Evolutionary conservation across 2,329 filamentous ascomycete genomes (phyloP).

Genomic region (Cyclaneusma minus): DNA sequence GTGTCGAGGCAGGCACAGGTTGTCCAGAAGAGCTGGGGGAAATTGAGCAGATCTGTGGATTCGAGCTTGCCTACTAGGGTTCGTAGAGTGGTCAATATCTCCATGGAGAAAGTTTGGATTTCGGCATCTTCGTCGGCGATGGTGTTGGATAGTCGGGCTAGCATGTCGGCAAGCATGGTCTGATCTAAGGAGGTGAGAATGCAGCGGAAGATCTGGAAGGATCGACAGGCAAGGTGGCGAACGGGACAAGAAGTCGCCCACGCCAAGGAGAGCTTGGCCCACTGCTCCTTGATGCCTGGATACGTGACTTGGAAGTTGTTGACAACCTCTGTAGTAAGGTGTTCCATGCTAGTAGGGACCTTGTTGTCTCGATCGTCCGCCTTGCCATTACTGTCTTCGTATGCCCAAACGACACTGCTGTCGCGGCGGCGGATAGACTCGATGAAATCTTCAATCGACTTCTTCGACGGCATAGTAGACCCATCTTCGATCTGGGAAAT

Average conservation of each 20-base stretch:
- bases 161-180: slow-evolving; percentile 91
- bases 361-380: slow-evolving; percentile 58
- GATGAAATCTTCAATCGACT: slow-evolving; percentile 73
- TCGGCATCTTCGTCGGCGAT: slow-evolving; percentile 90
- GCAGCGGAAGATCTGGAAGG: slow-evolving; percentile 93
- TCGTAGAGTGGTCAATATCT: slow-evolving; percentile 87
- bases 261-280: slow-evolving; percentile 76
- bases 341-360: slow-evolving; percentile 77
- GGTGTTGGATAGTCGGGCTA: slow-evolving; percentile 86
- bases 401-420: slow-evolving; percentile 75
- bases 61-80: slow-evolving; percentile 79
- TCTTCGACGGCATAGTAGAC: slow-evolving; percentile 45
- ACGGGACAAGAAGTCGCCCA: slow-evolving; percentile 98
- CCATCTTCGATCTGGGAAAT: slow-evolving; percentile 60
- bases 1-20: slow-evolving; percentile 93
- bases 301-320: slow-evolving; percentile 74
- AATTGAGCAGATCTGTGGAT: slow-evolving; percentile 64
- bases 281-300: slow-evolving; percentile 76
- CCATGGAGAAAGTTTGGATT: slow-evolving; percentile 94
- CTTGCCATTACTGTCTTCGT: slow-evolving; percentile 80
- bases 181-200: slow-evolving; percentile 84
- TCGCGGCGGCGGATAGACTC: slow-evolving; percentile 78
- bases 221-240: slow-evolving; percentile 84
- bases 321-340: slow-evolving; percentile 67
- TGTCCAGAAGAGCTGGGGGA: slow-evolving; percentile 95